Evolutionary conservation across 2,329 filamentous ascomycete genomes (phyloP).

Genomic region (Trichoderma arundinaceum): DNA sequence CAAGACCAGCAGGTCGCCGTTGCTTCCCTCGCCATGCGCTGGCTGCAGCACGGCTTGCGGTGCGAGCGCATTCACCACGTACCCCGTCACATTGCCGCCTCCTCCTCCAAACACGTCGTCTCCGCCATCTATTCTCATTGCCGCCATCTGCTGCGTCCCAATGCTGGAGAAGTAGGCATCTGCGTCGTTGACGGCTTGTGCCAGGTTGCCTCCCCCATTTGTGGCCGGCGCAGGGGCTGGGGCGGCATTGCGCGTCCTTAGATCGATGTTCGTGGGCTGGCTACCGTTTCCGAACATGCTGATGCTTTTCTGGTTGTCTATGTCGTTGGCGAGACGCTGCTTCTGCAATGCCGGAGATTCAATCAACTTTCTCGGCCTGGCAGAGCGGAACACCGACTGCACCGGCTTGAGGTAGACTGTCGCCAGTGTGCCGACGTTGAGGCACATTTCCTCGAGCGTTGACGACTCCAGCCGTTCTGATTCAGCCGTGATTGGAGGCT

Average conservation of each 20-base stretch:
- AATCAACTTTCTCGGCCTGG: conserved; percentile 76
- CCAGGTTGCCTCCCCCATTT: conserved; percentile 56
- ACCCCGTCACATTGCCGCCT: conserved; percentile 58
- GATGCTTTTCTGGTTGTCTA: conserved; percentile 64
- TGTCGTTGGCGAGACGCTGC: conserved; percentile 61
- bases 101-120: conserved; percentile 67
- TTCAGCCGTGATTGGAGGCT: conserved; percentile 94
- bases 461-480: conserved; percentile 89
- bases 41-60: conserved; percentile 78
- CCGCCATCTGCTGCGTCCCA: conserved; percentile 74
- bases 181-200: conserved; percentile 79
- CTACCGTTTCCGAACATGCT: conserved; percentile 62
- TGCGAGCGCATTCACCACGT: conserved; percentile 82
- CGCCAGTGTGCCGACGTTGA: conserved; percentile 93
- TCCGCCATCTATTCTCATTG: conserved; percentile 69
- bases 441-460: conserved; percentile 95
- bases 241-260: conserved; percentile 45
- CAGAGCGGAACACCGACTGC: conserved; percentile 92
- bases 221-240: conserved; percentile 31
- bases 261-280: conserved; percentile 58
- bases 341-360: conserved; percentile 88
- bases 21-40: conserved; percentile 65
- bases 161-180: conserved; percentile 87
- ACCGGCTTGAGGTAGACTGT: conserved; percentile 98
- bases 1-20: conserved; percentile 74